phyloP scores from a whole-genome alignment of 768 basidiomycete species.

The Cyathus striatus region DNA sequence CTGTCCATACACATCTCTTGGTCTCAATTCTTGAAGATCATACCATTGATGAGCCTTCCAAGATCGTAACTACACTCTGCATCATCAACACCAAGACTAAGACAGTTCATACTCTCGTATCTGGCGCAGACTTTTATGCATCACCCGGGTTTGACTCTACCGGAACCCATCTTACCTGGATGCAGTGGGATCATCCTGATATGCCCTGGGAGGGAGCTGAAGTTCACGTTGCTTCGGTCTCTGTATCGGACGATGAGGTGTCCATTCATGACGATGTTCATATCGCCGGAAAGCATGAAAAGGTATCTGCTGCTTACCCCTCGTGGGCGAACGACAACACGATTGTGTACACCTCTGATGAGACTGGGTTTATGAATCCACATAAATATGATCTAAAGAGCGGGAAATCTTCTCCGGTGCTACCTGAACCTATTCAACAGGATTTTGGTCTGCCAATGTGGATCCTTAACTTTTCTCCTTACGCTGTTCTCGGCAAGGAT shows the following conservation, averaged over 20 bases:
- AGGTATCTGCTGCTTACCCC: slow-evolving; percentile 26
- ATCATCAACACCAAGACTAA: slow-evolving; percentile 46
- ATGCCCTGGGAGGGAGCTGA: slow-evolving; percentile 21
- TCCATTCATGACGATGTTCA: slow-evolving; percentile 1
- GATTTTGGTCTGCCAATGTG: slow-evolving; percentile 61
- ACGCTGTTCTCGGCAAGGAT: slow-evolving; percentile 35
- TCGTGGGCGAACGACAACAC: slow-evolving; percentile 1
- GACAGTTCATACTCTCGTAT: slow-evolving; percentile 36
- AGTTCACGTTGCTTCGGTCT: slow-evolving; percentile 4
- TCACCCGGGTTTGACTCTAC: slow-evolving; percentile 23
- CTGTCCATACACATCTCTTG: slow-evolving; percentile 44
- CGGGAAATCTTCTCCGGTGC: slow-evolving; percentile 28
- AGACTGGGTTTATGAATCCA: slow-evolving; percentile 45
- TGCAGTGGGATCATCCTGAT: slow-evolving; percentile 20
- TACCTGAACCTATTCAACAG: slow-evolving; percentile 37
- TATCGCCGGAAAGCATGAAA: slow-evolving; percentile 1
- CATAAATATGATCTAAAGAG: slow-evolving; percentile 42
- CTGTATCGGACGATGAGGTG: neutral
- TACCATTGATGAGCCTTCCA: slow-evolving; percentile 43
- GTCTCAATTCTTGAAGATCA: slow-evolving; percentile 71
- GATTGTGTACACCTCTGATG: neutral
- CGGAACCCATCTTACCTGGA: slow-evolving; percentile 17
- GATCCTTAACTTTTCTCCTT: slow-evolving; percentile 42
- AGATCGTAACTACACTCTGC: slow-evolving; percentile 53
- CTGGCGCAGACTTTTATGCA: slow-evolving; percentile 71